Evolutionary conservation across 768 basidiomycete species (phyloP).

Genomic region (Kwoniella dendrophila): DNA sequence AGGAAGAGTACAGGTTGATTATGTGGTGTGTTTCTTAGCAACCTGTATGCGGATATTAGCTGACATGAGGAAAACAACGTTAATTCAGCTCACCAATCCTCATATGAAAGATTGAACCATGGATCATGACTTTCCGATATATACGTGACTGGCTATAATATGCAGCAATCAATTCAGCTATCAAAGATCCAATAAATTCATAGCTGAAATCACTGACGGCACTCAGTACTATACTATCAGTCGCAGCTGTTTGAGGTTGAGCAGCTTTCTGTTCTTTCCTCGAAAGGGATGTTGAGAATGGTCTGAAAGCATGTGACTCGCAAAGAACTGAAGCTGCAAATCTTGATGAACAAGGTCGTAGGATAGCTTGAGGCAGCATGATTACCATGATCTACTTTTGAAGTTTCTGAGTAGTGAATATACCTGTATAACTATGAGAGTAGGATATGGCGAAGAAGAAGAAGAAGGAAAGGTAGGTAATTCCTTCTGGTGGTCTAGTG

Average conservation of each 20-base stretch:
- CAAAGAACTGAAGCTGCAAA: constrained; percentile 27
- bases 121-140: constrained; percentile 78
- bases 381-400: neutral
- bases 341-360: constrained; percentile 34
- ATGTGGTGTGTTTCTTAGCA: constrained; percentile 75
- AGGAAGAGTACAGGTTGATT: constrained; percentile 75
- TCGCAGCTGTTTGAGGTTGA: constrained; percentile 42
- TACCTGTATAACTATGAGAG: neutral
- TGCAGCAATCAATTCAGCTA: neutral
- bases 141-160: constrained; percentile 50
- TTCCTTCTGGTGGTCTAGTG: neutral
- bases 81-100: constrained; percentile 72
- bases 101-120: constrained; percentile 84
- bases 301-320: neutral
- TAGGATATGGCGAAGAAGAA: neutral
- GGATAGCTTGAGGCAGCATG: constrained; percentile 3
- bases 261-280: constrained; percentile 25
- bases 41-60: constrained; percentile 58
- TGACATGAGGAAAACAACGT: neutral
- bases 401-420: neutral
- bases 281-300: constrained; percentile 14
- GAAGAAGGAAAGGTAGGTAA: neutral
- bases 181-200: neutral
- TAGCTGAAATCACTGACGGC: constrained; percentile 22
- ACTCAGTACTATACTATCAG: constrained; percentile 41